Base-by-base conservation (phyloP, 2,329 filamentous ascomycete genomes). In the Apiospora koreana region DNA sequence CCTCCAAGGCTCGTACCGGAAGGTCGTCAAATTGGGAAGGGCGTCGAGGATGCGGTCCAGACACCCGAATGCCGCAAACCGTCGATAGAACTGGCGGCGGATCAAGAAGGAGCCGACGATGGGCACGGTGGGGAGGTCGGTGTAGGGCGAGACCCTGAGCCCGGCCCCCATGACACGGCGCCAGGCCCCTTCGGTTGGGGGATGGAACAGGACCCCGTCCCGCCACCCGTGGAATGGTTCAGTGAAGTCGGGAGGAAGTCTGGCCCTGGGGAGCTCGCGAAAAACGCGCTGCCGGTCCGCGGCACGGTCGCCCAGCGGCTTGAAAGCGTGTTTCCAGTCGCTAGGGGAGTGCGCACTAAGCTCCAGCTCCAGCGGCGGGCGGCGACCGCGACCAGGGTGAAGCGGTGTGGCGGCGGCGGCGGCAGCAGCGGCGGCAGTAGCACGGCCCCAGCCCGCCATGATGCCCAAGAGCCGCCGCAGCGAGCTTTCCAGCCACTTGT, bases 81-180 rank as follows among this genome's bases (percentile, higher is more conserved):
- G 62, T 14, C 62, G 62, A n/a, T 65, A 65, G 25, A 65, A 65
- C 21, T 65, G 62, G n/a, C 62, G 62, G 16, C 62, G 62, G 35
- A 65, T 65, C n/a, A 65, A 4, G 21, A 43, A 28, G 21, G n/a
- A 16, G n/a, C 41, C 8, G 1, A 65, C 62, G 3, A 65, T 43
- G 21, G n/a, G 62, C 9, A 65, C 38, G 25, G 10, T 7, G 16
- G 62, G 62, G 21, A 25, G 38, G n/a, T n/a, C n/a, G n/a, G n/a
- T n/a, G n/a, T n/a, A n/a, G n/a, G n/a, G n/a, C n/a, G n/a, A n/a
- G n/a, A n/a, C n/a, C n/a, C n/a, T n/a, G n/a, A 65, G 38, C 25
- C 62, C 38, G 38, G 21, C 5, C n/a, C 62, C 62, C 35, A 28
- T 21, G 12, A 65, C 62, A 28, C 28, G 50, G 48, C 48, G 48